These are phyloP conservation scores for Mycena amicta DNA, from an alignment of 768 basidiomycete species.

Conservation along the genomic window DNA sequence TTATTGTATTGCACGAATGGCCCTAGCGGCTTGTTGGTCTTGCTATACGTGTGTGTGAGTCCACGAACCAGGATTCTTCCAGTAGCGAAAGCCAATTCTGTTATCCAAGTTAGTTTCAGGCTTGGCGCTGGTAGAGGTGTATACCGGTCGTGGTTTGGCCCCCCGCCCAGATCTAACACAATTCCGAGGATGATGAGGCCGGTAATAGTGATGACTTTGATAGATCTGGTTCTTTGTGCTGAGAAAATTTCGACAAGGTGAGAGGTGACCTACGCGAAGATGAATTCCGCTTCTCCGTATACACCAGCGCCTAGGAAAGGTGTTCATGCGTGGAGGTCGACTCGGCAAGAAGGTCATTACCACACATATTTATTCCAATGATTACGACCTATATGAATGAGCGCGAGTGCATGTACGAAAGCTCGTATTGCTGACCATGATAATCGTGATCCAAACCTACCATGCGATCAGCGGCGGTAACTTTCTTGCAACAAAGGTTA, in stretches of 20 bases:
- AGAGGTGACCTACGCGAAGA: slow-evolving; percentile 63
- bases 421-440: background rate
- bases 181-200: slow-evolving; percentile 70
- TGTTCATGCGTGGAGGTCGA: background rate
- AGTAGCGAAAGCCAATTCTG: slow-evolving; percentile 67
- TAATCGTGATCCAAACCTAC: slow-evolving; percentile 37
- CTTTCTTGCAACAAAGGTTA: slow-evolving; percentile 72
- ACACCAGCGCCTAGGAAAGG: slow-evolving; percentile 49
- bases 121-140: too few species aligned
- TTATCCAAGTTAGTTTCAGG: background rate
- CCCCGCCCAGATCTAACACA: slow-evolving; percentile 86
- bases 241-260: background rate
- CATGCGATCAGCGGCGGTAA: slow-evolving; percentile 68
- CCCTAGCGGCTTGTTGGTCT: slow-evolving; percentile 38
- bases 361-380: slow-evolving; percentile 73
- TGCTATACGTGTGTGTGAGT: background rate
- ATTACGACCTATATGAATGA: slow-evolving; percentile 66
- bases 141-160: slow-evolving; percentile 74
- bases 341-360: slow-evolving; percentile 25
- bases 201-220: slow-evolving; percentile 84
- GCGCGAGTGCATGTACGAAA: background rate
- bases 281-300: slow-evolving; percentile 85
- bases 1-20: slow-evolving; percentile 75
- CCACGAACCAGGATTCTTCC: slow-evolving; percentile 64
- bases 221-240: slow-evolving; percentile 46